Evolutionary conservation across 2,329 filamentous ascomycete genomes (phyloP), one percentile per base, ranked within the genome.

Genomic region (Cladosporium oxysporum): DNA sequence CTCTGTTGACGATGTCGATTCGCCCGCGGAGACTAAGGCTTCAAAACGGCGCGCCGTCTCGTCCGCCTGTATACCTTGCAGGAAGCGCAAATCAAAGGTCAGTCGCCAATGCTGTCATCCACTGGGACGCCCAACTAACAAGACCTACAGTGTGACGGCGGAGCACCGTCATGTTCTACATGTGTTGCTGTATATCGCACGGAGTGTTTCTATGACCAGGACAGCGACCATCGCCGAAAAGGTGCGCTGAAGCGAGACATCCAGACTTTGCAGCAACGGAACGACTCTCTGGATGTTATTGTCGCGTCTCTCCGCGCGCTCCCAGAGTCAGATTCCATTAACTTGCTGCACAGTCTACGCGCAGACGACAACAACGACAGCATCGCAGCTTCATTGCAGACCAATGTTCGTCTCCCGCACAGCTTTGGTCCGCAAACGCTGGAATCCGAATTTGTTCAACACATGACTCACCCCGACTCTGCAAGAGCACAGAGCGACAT

Each of bases 101-200:
- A 61, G 77, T 58, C 14, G 28, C n/a, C n/a, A 47, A 47, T 47
- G 41, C 41, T 28, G 12, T 7, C 18, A 26, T 18, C 44, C 64
- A 62, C 28, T n/a, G 21, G 16, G 29, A 47, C 18, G 28, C 14
- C 50, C n/a, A 23, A 28, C 23, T 59, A 59, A 50, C 44, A 14
- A 31, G 26, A 5, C 49, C 3, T 31, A 50, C 69, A 84, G 82
- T 85, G 83, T 71, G 83, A 85, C 73, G 82, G 83, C 41, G 75
- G 76, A 35, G 74, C 78, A 14, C 83, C 83, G 37, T 73, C 79
- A 7, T 85, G 83, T 73, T 82, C 82, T 26, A 83, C 83, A 12
- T 85, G 83, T 69, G 78, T 76, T 10, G 80, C 81, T 23, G 82
- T 85, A 11, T 85, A 84, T 72, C 77, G 79, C 62, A 83, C 82